Base-by-base conservation (phyloP, 257 asterid genomes). In the Buddleja alternifolia region DNA sequence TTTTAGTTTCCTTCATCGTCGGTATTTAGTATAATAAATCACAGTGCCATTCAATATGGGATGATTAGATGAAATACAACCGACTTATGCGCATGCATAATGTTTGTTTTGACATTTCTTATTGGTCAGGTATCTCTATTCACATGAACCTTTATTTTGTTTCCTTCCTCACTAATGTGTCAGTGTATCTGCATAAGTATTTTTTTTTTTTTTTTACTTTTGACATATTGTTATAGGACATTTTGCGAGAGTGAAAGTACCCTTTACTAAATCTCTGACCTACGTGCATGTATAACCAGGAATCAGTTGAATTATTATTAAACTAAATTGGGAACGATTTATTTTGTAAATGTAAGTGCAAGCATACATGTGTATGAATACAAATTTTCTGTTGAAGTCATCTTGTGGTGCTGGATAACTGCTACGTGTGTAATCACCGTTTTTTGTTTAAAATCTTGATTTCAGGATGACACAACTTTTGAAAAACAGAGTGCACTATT, bases 401-500 rank as follows among this genome's bases (percentile, higher is more conserved):
- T 60, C 42, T 24, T 41, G 42, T 61, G 25, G 64, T 41, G 55
- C 47, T 73, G 53, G 42, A 19, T 67, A 61, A 19, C 50, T 50
- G 44, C 21, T 14, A 42, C 17, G 8, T 24, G 46, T 60, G 15
- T 20, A 36, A 41, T 60, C 19, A 17, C 24, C 17, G 24, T 14
- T 61, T 50, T 50, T 34, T 45, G 58, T 55, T 50, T 19, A 64
- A 56, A 47, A 47, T 16, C 67, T 44, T 69, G 69, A 63, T 58
- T 76, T 62, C 84, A 85, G 92, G 85, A 83, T 34, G 84, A 83
- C 67, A 77, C 81, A 25, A 62, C 83, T 16, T 86, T 83, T 73
- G 89, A 86, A 58, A 86, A 83, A 59, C 92, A 81, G 76, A 81
- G 83, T 63, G 87, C 92, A 0, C 73, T 83, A 23, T 81, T 85